Evolutionary conservation across 2,329 filamentous ascomycete genomes (phyloP), one percentile per base, ranked within the genome.

Genomic region (Ascochyta clinopodiicola): DNA sequence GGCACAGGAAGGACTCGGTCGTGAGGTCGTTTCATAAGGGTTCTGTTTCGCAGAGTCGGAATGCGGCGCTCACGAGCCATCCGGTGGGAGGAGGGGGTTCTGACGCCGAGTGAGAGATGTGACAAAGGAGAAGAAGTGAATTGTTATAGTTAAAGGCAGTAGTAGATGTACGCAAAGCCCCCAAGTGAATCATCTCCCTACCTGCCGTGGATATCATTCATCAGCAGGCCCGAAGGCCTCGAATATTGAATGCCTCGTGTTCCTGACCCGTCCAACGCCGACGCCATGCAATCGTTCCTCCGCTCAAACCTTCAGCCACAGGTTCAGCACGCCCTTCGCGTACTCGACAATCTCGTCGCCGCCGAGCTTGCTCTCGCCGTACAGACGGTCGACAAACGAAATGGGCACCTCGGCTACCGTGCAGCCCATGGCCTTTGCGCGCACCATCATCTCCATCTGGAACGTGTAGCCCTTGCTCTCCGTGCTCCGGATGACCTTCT

Each of bases 371-470:
- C 88, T 92, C 81, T 96, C 94, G 29, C 95, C 95, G 75, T 96
- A 99, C 42, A 99, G 78, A 53, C 95, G 87, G 77, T 99, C 96
- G 36, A 69, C 95, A 76, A 99, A 99, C 22, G 86, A 91, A 66
- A 99, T 99, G 12, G 95, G 95, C 58, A 96, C 94, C 82, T 99
- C 95, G 15, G 91, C 91, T 29, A 99, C 94, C 34, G 88, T 90
- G 80, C 86, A 96, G 1, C 95, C 94, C 91, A 97, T 93, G 15
- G 90, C 91, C 86, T 97, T 97, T 31, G 95, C 95, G 59, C 93
- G 85, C 8, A 98, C 94, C 88, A 97, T 98, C 87, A 99, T 90
- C 84, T 97, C 94, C 95, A 99, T 99, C 86, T 99, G 95, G 83
- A 99, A 99, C 36, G 90, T 94, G 77, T 98, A 99, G 2, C 95